A percentile compares a stretch with the other conserved stretches of the same genome.
phyloP scores from a whole-genome alignment of 352 stramenopile genomes.

The Pythium pectinolyticum region DNA sequence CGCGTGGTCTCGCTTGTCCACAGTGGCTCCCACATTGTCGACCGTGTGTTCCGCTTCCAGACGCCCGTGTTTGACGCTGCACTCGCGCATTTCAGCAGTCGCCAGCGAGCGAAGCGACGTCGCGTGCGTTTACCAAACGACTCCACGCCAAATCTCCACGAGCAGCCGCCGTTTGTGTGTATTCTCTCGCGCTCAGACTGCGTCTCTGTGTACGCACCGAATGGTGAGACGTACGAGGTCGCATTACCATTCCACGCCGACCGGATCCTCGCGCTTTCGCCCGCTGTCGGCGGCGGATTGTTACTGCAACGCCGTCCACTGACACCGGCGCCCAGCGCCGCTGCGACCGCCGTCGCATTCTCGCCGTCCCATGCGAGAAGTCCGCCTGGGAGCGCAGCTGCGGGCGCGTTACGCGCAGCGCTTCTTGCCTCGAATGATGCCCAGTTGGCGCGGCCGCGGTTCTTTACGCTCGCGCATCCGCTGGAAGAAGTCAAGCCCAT shows the following conservation, averaged over 20 bases:
- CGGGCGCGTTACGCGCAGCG: background rate
- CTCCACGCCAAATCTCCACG: background rate
- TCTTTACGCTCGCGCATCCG: constrained; percentile 74
- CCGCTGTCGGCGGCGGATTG: constrained; percentile 39
- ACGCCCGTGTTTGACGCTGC: constrained; percentile 57
- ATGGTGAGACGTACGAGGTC: constrained; percentile 70
- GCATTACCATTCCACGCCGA: constrained; percentile 74
- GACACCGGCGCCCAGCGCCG: constrained; percentile 32
- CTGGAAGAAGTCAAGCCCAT: constrained; percentile 80
- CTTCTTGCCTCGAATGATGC: background rate
- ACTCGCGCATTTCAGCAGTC: constrained; percentile 40
- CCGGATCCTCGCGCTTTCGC: constrained; percentile 39
- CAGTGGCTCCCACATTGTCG: constrained; percentile 50
- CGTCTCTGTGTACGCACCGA: constrained; percentile 63
- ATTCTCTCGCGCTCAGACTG: constrained; percentile 68
- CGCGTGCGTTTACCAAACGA: no score
- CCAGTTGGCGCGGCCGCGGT: constrained; percentile 38
- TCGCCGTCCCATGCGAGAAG: constrained; percentile 21
- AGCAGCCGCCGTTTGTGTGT: constrained; percentile 41
- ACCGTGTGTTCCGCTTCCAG: constrained; percentile 62
- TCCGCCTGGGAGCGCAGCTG: background rate
- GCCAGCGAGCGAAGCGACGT: background rate
- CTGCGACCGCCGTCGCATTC: constrained; percentile 31
- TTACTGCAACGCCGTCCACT: constrained; percentile 63
- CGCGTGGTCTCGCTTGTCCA: constrained; percentile 54